phyloP scores from a whole-genome alignment of 768 basidiomycete genomes.

The Clitopilus hobsonii region DNA sequence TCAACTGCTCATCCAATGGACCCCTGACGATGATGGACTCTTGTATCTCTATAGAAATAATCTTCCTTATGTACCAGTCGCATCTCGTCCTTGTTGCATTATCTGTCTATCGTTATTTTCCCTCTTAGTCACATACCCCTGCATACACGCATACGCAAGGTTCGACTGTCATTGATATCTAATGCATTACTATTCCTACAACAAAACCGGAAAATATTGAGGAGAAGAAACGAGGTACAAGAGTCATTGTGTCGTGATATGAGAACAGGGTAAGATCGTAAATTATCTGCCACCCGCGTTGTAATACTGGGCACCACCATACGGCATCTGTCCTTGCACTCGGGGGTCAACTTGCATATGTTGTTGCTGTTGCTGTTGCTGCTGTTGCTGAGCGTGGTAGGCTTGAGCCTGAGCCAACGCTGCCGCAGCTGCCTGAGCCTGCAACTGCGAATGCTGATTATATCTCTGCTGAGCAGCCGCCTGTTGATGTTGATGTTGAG shows the following conservation, averaged over 20 bases:
- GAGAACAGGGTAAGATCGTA: neutral
- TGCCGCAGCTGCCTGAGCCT: slow-evolving; percentile 16
- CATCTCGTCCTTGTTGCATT: too few species aligned
- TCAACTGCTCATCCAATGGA: too few species aligned
- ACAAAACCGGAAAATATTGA: neutral
- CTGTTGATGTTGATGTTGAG: slow-evolving; percentile 39
- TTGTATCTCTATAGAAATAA: too few species aligned
- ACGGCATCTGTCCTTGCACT: slow-evolving; percentile 12
- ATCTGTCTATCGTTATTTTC: too few species aligned
- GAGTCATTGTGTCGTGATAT: neutral
- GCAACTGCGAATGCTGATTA: slow-evolving; percentile 22
- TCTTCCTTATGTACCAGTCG: too few species aligned
- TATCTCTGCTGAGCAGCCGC: slow-evolving; percentile 16
- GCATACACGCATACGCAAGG: neutral
- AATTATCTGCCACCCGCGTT: slow-evolving; percentile 18
- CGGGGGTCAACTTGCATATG: slow-evolving; percentile 7
- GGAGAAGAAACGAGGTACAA: neutral
- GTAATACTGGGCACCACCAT: too few species aligned
- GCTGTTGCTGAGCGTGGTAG: slow-evolving; percentile 28
- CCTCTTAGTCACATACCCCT: too few species aligned
- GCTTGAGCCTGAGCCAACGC: slow-evolving; percentile 35
- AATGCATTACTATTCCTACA: neutral
- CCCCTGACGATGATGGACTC: slow-evolving; percentile 1
- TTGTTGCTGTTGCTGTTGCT: slow-evolving; percentile 37
- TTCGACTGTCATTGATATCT: neutral